Base-by-base conservation (phyloP, 2,329 filamentous ascomycete genomes). In the Aspergillus costaricaensis region DNA sequence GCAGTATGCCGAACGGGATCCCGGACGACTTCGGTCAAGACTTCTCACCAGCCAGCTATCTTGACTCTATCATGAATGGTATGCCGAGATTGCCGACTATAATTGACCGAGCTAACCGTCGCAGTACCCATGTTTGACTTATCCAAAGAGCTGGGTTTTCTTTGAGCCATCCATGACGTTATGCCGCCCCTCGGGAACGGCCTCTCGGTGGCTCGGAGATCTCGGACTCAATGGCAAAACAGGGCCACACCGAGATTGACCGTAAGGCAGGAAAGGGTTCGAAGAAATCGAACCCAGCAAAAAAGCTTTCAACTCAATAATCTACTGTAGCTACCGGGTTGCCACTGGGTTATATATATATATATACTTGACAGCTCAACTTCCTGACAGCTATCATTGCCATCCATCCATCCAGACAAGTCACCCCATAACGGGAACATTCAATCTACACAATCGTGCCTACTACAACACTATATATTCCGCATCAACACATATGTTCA, bases 31-130 rank as follows among this genome's bases (percentile, higher is more conserved):
- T 61, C 9, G 41, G 61, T 15, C 60, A 67, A n/a, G 65, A 67
- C 9, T 60, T 65, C 3, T 73, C 70, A 2, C 70, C 69, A 1
- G 59, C 70, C 8, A 65, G 66, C 0, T 72, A 70, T n/a, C 60
- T 72, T 0, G 70, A 72, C 23, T 71, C 69, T 2, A 71, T 72
- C 0, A 73, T 71, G 71, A 72, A 73, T 25, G 64, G 69, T 71
- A 64, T 5, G 64, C 54, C 1, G 8, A 4, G n/a, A 2, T 38
- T 10, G 1, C 15, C 36, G 15, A 9, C 7, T 2, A 21, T 14
- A 0, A 1, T 14, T 14, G 12, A 5, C 27, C 2, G 39, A 6
- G 12, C 32, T 55, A 38, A 64, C n/a, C 15, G 21, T 6, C 10
- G 21, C 17, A 70, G 68, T 69, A 14, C 69, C 69, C 14, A 30